Evolutionary conservation across 2,329 filamentous ascomycete genomes (phyloP), one percentile per base, ranked within the genome.

Genomic region (Ceratocystis eucalypticola): DNA sequence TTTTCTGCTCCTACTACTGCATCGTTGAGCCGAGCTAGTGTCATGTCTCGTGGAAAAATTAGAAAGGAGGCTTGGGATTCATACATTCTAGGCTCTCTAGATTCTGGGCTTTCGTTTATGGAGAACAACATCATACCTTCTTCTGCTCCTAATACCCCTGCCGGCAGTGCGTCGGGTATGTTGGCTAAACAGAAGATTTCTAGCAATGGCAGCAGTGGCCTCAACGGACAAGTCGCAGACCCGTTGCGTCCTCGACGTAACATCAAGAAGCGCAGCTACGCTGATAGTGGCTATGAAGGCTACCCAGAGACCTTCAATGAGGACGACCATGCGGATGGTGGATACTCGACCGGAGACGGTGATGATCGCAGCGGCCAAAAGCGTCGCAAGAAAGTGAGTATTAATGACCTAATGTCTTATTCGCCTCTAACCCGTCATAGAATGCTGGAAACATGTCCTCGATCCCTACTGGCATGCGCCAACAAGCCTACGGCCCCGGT

Each of bases 241-340:
- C 75, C 76, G 10, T 74, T 77, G 48, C 80, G 88, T 65, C 84
- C 87, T 44, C 85, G 86, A 70, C 81, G 88, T 61, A 78, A 80
- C 66, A 80, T 83, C 69, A 89, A 88, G 77, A 91, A 91, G 79
- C 82, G 89, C 61, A 83, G 85, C 69, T 92, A 91, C 72, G 85
- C 86, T 48, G 88, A 92, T 69, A 82, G 80, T 71, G 89, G 86
- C 71, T 92, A 83, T 72, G 85, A 88, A 71, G 88, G 88, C 53
- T 91, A 91, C 71, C 82, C 84, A 57, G 87, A 91, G 70, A 85
- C 86, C 44, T 90, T 80, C 70, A 81, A 81, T 8, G 88, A 91
- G 69, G 87, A 89, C 69, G 87, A 88, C 69, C 74, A 73, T 7
- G 83, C 80, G 57, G 85, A 82, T 12, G 78, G 77, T 17, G 84